phyloP scores from a whole-genome alignment of 345 rosid species.

The Cardamine resedifolia region DNA sequence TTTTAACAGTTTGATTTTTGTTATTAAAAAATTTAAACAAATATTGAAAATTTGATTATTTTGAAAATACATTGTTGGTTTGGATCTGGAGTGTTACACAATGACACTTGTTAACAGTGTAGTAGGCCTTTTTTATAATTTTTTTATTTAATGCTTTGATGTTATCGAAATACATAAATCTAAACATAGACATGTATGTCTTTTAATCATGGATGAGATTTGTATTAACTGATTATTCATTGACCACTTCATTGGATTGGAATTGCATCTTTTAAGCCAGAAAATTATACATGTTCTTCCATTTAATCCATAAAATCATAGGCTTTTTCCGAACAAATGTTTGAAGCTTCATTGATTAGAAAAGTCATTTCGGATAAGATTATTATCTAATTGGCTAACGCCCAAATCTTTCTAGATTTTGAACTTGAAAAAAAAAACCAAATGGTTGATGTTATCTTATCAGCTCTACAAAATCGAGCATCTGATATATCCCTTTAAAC shows the following conservation, averaged over 20 bases:
- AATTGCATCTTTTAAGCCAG: background rate
- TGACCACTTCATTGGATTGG: background rate
- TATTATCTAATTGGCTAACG: too few species aligned
- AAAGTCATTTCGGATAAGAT: too few species aligned
- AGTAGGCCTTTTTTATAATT: background rate
- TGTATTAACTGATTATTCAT: background rate
- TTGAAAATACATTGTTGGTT: background rate
- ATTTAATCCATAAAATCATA: too few species aligned
- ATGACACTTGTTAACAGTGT: background rate
- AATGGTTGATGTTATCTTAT: background rate
- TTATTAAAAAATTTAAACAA: background rate
- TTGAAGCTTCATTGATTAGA: too few species aligned
- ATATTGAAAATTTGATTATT: background rate
- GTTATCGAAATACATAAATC: background rate
- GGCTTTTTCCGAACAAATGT: background rate
- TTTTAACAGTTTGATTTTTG: background rate
- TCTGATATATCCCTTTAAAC: background rate
- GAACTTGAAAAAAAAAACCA: background rate
- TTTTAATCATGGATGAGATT: background rate
- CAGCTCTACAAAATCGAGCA: background rate
- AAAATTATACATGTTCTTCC: background rate
- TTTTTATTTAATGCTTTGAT: background rate
- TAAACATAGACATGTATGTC: background rate
- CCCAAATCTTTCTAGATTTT: background rate
- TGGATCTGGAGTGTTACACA: background rate